phyloP scores from a whole-genome alignment of 179 eudicot genomes.

The Camellia oleifera region DNA sequence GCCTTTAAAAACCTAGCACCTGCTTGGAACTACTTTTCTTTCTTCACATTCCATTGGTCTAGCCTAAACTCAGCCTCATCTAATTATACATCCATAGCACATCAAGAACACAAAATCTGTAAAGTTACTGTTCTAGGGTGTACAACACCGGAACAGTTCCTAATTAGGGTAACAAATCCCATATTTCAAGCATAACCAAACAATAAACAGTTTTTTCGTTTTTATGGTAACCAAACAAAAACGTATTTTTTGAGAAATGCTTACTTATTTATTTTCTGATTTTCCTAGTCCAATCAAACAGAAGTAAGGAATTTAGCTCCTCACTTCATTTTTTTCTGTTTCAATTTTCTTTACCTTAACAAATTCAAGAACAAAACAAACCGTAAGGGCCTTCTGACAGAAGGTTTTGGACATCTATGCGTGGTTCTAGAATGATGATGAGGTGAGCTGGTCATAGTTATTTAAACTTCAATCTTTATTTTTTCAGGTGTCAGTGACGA shows the following conservation, averaged over 20 bases:
- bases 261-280: background rate
- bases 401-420: background rate
- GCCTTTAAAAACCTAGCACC: too few species aligned
- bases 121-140: too few species aligned
- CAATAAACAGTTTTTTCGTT: too few species aligned
- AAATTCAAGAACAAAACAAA: background rate
- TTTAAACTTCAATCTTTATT: conserved; percentile 15
- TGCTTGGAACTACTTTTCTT: too few species aligned
- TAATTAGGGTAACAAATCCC: too few species aligned
- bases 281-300: background rate
- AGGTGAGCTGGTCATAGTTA: background rate
- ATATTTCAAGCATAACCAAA: too few species aligned
- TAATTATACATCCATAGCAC: too few species aligned
- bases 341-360: background rate
- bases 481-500: conserved; percentile 78
- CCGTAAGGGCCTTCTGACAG: background rate
- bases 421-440: conserved; percentile 3
- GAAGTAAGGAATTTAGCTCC: background rate
- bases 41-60: too few species aligned
- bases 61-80: too few species aligned
- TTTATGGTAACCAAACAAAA: too few species aligned
- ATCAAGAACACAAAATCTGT: too few species aligned
- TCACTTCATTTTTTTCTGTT: conserved; percentile 7
- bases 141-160: too few species aligned
- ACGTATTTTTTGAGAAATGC: background rate